Percentiles rank a stretch among this genome's conserved stretches.
Conservation (phyloP, 805 yeast species). For the Naumovozyma castellii region DNA sequence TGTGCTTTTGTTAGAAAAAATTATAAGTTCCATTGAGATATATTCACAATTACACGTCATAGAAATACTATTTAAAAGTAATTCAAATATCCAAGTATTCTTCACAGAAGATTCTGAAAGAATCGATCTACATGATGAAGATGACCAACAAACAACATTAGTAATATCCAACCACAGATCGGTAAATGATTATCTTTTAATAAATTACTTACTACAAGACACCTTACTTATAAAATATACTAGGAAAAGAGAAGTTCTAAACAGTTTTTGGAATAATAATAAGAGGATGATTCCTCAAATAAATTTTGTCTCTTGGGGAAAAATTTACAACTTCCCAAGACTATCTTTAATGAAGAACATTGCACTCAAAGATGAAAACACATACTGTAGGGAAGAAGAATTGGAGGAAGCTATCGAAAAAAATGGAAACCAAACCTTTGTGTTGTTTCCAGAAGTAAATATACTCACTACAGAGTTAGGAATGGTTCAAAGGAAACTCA, state of each 20-base stretch:
- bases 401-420: conserved; percentile 12
- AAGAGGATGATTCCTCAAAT: conserved; percentile 31
- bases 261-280: conserved; percentile 7
- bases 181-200: conserved; percentile 51
- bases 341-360: conserved; percentile 38
- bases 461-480: conserved; percentile 43
- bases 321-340: conserved; percentile 53
- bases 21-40: conserved; percentile 8
- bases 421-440: conserved; percentile 46
- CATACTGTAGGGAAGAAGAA: conserved; percentile 25
- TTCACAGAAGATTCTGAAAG: conserved; percentile 19
- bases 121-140: conserved; percentile 7
- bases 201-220: conserved; percentile 30
- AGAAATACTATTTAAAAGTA: conserved; percentile 14
- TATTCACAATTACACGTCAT: conserved; percentile 14
- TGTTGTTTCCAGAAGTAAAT: conserved; percentile 80
- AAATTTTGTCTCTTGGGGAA: conserved; percentile 66
- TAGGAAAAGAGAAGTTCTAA: conserved; percentile 5
- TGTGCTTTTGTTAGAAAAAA: conserved; percentile 4
- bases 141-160: conserved; percentile 15
- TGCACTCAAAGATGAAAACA: conserved; percentile 57
- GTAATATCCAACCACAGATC: conserved; percentile 52
- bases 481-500: conserved; percentile 42
- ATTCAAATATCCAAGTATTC: conserved; percentile 16
- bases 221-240: conserved; percentile 5